phyloP scores from a whole-genome alignment of 495 filamentous ascomycete species.

The Jackrogersella minutella region DNA sequence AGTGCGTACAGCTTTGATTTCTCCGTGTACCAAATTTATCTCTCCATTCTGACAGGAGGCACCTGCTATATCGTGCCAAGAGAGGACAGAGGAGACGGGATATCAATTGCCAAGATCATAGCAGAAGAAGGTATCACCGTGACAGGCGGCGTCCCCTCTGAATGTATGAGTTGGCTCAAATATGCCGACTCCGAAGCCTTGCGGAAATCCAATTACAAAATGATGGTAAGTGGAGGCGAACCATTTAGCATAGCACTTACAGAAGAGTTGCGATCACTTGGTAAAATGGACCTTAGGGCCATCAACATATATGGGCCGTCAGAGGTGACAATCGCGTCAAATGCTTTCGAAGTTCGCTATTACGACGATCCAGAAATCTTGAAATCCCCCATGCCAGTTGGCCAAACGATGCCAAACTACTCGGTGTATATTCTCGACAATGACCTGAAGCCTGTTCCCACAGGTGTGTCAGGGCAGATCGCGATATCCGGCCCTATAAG shows the following conservation, averaged over 20 bases:
- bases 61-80: conserved; percentile 32
- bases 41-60: conserved; percentile 37
- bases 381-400: not conserved
- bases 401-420: not conserved
- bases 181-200: no score
- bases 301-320: not conserved
- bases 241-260: no score
- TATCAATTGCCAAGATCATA: conserved; percentile 37
- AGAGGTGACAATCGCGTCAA: not conserved
- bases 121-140: conserved; percentile 33
- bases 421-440: not conserved
- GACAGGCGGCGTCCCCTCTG: not conserved
- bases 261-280: not conserved
- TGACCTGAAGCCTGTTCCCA: not conserved
- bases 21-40: conserved; percentile 43
- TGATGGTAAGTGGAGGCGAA: not conserved
- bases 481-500: not conserved
- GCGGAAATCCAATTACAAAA: no score
- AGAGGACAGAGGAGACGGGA: conserved; percentile 32
- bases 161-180: conserved; percentile 1
- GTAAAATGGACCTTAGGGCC: not conserved
- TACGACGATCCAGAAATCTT: no score
- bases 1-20: conserved; percentile 44
- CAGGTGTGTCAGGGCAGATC: not conserved
- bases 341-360: not conserved